Percentiles rank a stretch among this genome's conserved stretches.
Conservation (phyloP, 2,329 filamentous ascomycete species). For the Xylaria sp. region DNA sequence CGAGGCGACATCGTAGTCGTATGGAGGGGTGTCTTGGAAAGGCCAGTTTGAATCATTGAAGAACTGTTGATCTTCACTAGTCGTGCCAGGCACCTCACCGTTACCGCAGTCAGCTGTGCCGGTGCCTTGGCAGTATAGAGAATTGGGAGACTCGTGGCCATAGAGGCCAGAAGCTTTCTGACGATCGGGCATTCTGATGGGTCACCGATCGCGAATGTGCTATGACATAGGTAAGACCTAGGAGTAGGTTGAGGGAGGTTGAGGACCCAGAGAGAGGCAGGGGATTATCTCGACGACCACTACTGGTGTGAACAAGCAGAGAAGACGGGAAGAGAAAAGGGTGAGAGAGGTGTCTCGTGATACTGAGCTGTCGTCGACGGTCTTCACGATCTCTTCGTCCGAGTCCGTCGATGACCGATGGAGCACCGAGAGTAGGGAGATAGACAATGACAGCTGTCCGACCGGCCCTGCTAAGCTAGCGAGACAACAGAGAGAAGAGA, state of each 20-base stretch:
- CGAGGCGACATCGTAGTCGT: constrained; percentile 38
- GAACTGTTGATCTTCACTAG: constrained; percentile 27
- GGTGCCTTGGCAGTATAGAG: constrained; percentile 28
- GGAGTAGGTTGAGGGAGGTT: constrained; percentile 8
- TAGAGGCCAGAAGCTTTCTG: constrained; percentile 39
- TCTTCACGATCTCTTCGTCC: not conserved
- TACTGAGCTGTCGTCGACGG: constrained; percentile 9
- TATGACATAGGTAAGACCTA: constrained; percentile 32
- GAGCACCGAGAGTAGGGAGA: constrained; percentile 5
- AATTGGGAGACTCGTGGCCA: constrained; percentile 41
- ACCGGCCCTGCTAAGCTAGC: not conserved
- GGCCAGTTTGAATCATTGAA: constrained; percentile 42
- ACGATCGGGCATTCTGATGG: constrained; percentile 32
- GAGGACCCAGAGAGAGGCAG: constrained; percentile 3
- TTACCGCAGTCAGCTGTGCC: constrained; percentile 18
- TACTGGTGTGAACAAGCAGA: constrained; percentile 12
- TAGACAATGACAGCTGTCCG: not conserved
- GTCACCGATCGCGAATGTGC: constrained; percentile 33
- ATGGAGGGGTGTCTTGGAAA: constrained; percentile 45
- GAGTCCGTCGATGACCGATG: not conserved
- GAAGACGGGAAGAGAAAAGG: not conserved
- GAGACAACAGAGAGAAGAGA: not conserved
- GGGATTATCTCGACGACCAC: constrained; percentile 9
- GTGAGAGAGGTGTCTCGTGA: constrained; percentile 3
- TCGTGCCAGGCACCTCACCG: constrained; percentile 11